Evolutionary conservation across 495 filamentous ascomycete species (phyloP), one percentile per base, ranked within the genome.

Genomic region (Xylaria intraflava): DNA sequence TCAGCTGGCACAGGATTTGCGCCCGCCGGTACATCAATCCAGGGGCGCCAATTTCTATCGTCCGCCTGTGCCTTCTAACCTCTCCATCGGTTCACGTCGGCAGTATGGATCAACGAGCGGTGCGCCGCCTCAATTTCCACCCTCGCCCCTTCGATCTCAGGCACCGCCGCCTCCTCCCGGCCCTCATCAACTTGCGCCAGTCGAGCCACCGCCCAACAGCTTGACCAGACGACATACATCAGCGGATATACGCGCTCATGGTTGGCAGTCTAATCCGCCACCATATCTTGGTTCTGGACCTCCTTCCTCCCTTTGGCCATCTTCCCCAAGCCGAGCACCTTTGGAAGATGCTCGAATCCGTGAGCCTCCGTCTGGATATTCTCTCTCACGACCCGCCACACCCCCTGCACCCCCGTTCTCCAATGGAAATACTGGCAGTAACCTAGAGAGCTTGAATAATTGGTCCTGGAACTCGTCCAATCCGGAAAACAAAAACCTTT

Each of bases 141-240:
- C 87, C 46, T 80, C 81, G 57, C 85, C 88, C 7, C 79, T 90
- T 55, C 80, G 86, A 40, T 80, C 85, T 45, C 83, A 88, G 38
- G 78, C 80, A 22, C 81, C 83, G 30, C 80, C 84, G 2, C 79
- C 83, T 14, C 85, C 83, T 53, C 80, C 84, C 17, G 76, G 76
- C 20, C 84, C 85, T 23, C 89, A 94, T 65, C 89, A 89, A 43
- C 75, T 95, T 39, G 81, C 89, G 1, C 78, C 79, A 46, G 83
- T 86, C 17, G 80, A 87, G 26, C 85, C 89, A 23, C 87, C 88
- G 22, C 86, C 88, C 10, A 80, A 83, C 46, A 87, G 84, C 60
- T 74, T 96, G 30, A 79, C 84, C 27, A 84, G 93, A 19, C 83
- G 93, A 39, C 93, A 98, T 69, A 98, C 93, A 1, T 93, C 92